Conservation (phyloP, 805 yeast genomes). For the Candida lessepsii region DNA sequence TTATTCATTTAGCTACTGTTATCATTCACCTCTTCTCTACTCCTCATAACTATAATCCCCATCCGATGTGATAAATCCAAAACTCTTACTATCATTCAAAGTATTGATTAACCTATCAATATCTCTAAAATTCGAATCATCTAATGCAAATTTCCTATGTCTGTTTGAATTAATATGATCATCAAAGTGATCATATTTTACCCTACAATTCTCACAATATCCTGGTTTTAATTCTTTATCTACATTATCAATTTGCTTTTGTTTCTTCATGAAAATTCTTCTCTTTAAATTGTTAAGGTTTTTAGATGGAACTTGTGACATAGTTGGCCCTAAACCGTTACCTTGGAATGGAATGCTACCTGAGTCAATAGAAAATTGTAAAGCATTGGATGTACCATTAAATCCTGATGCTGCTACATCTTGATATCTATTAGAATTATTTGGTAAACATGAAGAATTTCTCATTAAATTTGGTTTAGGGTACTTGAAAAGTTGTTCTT, state of each 20-base stretch:
- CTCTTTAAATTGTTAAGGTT: slow-evolving; percentile 48
- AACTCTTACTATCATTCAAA: slow-evolving; percentile 41
- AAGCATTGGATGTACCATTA: slow-evolving; percentile 45
- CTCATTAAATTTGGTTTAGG: slow-evolving; percentile 25
- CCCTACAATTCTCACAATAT: slow-evolving; percentile 91
- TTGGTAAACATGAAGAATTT: slow-evolving; percentile 40
- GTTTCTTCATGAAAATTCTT: slow-evolving; percentile 43
- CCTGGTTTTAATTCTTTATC: slow-evolving; percentile 54
- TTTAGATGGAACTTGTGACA: slow-evolving; percentile 55
- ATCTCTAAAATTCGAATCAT: slow-evolving; percentile 66
- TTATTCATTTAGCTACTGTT: too few species aligned
- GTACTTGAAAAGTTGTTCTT: slow-evolving; percentile 21
- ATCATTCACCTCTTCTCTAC: too few species aligned
- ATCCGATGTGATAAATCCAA: slow-evolving; percentile 42
- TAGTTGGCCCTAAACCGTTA: slow-evolving; percentile 62
- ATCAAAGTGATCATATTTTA: slow-evolving; percentile 74
- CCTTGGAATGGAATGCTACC: slow-evolving; percentile 35
- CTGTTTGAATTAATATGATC: slow-evolving; percentile 68
- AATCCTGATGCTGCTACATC: slow-evolving; percentile 46
- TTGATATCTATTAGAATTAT: slow-evolving; percentile 35
- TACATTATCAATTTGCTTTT: slow-evolving; percentile 23
- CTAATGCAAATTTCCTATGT: slow-evolving; percentile 77
- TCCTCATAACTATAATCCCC: slow-evolving; percentile 31
- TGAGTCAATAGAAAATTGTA: slow-evolving; percentile 41
- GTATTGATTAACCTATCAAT: slow-evolving; percentile 70